These are phyloP conservation scores for Solanum ossicruentum DNA, from an alignment of 257 asterid species.

Conservation along the genomic window DNA sequence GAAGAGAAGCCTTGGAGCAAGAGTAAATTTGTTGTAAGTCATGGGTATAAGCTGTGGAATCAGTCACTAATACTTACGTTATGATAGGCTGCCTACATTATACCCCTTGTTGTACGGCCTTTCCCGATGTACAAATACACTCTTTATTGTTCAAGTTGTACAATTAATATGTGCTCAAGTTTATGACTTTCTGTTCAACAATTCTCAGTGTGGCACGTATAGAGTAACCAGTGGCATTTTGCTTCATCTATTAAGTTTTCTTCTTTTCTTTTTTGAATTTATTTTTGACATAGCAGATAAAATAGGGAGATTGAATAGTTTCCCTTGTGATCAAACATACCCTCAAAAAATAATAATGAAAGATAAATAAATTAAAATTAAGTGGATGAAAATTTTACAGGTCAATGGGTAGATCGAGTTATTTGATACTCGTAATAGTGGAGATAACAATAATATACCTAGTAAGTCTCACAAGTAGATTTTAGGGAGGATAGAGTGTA, in stretches of 20 bases:
- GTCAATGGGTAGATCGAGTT: not conserved
- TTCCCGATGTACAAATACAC: not conserved
- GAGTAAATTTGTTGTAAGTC: not conserved
- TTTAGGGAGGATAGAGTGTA: no score
- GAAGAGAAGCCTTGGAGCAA: not conserved
- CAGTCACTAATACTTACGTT: not conserved
- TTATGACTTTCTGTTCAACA: not conserved
- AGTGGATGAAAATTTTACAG: not conserved
- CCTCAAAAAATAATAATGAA: not conserved
- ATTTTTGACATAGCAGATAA: not conserved
- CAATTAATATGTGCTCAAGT: not conserved
- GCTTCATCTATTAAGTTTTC: not conserved
- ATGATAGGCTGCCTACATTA: not conserved
- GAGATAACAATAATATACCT: not conserved
- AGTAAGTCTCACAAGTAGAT: no score
- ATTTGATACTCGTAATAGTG: not conserved
- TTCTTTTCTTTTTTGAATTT: not conserved
- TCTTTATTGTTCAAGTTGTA: not conserved
- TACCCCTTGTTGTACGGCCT: not conserved
- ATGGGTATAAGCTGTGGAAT: not conserved
- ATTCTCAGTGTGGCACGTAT: not conserved
- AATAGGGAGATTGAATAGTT: not conserved
- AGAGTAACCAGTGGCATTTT: not conserved
- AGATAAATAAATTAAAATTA: no score
- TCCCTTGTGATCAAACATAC: not conserved